These are phyloP conservation scores for Cymbopogon citratus DNA, from an alignment of 176 grass and related monocot species.

Conservation along the genomic window DNA sequence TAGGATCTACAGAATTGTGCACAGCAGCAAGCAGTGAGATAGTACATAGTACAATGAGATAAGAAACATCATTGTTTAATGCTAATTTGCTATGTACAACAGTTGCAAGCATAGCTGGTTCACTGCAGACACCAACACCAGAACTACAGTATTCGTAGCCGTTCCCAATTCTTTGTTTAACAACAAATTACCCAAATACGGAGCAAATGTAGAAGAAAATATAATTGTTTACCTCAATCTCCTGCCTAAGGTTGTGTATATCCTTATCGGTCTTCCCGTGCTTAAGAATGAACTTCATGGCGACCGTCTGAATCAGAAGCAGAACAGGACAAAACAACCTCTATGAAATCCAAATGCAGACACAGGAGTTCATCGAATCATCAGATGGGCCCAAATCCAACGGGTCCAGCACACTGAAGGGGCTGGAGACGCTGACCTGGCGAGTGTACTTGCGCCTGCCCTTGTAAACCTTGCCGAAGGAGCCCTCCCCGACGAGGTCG, in stretches of 20 bases:
- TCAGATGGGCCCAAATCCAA: constrained; percentile 2
- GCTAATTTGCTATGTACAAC: not conserved
- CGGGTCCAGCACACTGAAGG: not conserved
- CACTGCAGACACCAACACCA: not conserved
- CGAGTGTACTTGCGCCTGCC: constrained; percentile 75
- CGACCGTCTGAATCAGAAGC: constrained; percentile 60
- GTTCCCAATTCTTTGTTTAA: not conserved
- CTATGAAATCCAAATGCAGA: not conserved
- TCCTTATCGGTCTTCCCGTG: constrained; percentile 92
- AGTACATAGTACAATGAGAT: not conserved
- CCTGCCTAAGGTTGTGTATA: constrained; percentile 88
- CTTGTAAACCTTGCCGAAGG: constrained; percentile 96
- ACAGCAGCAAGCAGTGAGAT: constrained; percentile 17
- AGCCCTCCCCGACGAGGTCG: constrained; percentile 80
- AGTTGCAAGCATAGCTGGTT: not conserved
- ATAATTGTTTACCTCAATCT: constrained; percentile 60
- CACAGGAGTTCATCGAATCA: not conserved
- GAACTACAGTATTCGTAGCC: not conserved
- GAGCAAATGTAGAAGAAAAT: not conserved
- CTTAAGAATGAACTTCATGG: constrained; percentile 97
- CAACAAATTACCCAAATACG: not conserved
- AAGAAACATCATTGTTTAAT: not conserved
- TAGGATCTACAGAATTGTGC: constrained; percentile 50
- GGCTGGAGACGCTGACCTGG: constrained; percentile 43
- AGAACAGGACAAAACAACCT: not conserved